A percentile compares a stretch with the other conserved stretches of the same genome.
Evolutionary conservation across 176 grass and related monocot genomes (phyloP).

Genomic region (Zizania latifolia): DNA sequence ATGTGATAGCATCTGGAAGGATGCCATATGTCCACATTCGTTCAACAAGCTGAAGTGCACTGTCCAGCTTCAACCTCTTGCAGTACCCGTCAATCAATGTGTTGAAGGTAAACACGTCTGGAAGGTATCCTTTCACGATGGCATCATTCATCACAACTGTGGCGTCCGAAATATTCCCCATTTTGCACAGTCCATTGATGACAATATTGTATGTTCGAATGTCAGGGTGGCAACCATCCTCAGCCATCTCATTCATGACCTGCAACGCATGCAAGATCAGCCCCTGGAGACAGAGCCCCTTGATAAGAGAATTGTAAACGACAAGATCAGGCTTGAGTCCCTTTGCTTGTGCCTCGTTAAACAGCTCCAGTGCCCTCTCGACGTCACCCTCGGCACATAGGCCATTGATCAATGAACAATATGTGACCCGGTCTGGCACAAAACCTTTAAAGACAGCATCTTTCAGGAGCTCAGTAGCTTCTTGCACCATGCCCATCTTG

Average conservation of each 20-base stretch:
- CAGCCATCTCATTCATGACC: slow-evolving; percentile 73
- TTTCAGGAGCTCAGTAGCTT: slow-evolving; percentile 73
- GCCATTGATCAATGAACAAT: slow-evolving; percentile 88
- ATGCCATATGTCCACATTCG: slow-evolving; percentile 87
- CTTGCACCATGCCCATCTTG: slow-evolving; percentile 64
- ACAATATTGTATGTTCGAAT: slow-evolving; percentile 90
- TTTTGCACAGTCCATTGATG: slow-evolving; percentile 90
- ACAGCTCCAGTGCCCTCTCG: slow-evolving; percentile 69
- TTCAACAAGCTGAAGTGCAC: slow-evolving; percentile 75
- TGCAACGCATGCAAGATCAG: slow-evolving; percentile 86
- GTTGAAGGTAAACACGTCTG: slow-evolving; percentile 88
- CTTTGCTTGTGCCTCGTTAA: slow-evolving; percentile 66
- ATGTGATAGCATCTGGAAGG: slow-evolving; percentile 64
- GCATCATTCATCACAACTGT: slow-evolving; percentile 78
- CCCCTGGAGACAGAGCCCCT: slow-evolving; percentile 75
- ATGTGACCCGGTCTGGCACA: slow-evolving; percentile 76
- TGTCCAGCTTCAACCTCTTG: slow-evolving; percentile 64
- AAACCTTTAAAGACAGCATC: slow-evolving; percentile 91
- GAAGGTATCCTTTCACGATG: slow-evolving; percentile 70
- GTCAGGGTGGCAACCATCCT: slow-evolving; percentile 64
- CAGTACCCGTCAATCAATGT: slow-evolving; percentile 91
- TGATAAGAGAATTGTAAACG: slow-evolving; percentile 85
- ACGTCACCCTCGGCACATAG: slow-evolving; percentile 74
- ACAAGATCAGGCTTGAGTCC: slow-evolving; percentile 48
- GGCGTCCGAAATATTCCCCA: slow-evolving; percentile 88